Evolutionary conservation across 768 basidiomycete genomes (phyloP), one percentile per base, ranked within the genome.

Genomic region (Nidularia pulvinata): DNA sequence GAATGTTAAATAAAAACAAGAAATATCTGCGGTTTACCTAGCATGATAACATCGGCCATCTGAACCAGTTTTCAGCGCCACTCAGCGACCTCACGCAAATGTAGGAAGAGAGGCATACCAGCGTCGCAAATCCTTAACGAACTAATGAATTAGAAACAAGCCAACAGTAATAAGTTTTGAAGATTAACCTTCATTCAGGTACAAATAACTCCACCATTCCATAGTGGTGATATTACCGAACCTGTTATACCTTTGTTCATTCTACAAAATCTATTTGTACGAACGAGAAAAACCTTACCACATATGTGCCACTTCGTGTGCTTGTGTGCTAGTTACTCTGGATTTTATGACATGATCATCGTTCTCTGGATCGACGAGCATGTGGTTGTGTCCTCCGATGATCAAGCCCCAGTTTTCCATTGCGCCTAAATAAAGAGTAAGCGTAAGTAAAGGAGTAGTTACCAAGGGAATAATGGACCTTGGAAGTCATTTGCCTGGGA

Each of bases 371-470:
- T 97, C 90, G 55, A 91, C 78, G 43, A 96, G 71, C 65, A 92
- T 89, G 4, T 86, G 88, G 42, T 77, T 84, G 0, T 93, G 94
- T 43, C 95, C 76, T 16, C 95, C 95, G 13, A 89, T 95, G 65
- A 97, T 97, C 53, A 96, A 73, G 25, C 91, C 93, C 91, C 91
- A 94, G 67, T 94, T 95, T 70, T 97, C 95, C 95, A 95, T 95
- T 4, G 89, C 89, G 54, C 87, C 83, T 76, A 59, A 14, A 50
- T 33, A 52, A n/a, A n/a, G n/a, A n/a, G n/a, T n/a, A n/a, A n/a
- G n/a, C n/a, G n/a, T n/a, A n/a, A n/a, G n/a, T n/a, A n/a, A n/a
- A n/a, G n/a, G n/a, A n/a, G n/a, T n/a, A n/a, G n/a, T n/a, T n/a
- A n/a, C n/a, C n/a, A n/a, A n/a, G n/a, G n/a, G n/a, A n/a, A n/a